Conservation (phyloP, 1,139 yeast species). For the Diutina mesorugosa region DNA sequence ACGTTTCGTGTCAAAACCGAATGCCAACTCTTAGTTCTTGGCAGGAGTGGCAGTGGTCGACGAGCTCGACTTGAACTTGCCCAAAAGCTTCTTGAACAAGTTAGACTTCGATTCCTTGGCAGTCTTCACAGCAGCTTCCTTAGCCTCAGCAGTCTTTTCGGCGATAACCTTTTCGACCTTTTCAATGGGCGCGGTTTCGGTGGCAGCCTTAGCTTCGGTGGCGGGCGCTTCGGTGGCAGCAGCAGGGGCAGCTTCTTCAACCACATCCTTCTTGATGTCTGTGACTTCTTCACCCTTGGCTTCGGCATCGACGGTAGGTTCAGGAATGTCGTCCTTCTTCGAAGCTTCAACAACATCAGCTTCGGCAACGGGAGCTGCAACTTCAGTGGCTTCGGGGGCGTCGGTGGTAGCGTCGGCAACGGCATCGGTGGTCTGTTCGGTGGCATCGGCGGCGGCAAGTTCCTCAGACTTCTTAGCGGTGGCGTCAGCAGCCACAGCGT, state of each 20-base stretch:
- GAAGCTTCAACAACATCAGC: constrained; percentile 3
- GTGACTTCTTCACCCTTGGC: not conserved
- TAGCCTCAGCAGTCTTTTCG: constrained; percentile 19
- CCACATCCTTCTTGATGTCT: not conserved
- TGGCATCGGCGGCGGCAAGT: not conserved
- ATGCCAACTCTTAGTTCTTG: not conserved
- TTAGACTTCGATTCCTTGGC: constrained; percentile 26
- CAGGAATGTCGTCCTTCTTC: constrained; percentile 4
- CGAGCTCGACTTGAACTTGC: constrained; percentile 33
- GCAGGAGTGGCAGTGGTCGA: not conserved
- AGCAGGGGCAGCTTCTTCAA: constrained; percentile 6
- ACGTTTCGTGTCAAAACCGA: not conserved
- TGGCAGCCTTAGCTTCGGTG: constrained; percentile 7
- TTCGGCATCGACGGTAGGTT: constrained; percentile 2
- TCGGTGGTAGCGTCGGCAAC: constrained; percentile 3
- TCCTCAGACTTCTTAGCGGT: constrained; percentile 4
- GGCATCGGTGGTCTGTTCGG: constrained; percentile 1
- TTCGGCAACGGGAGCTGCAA: constrained; percentile 4
- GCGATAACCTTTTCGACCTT: constrained; percentile 8
- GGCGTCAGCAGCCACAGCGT: constrained; percentile 6
- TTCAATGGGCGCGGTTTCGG: constrained; percentile 5
- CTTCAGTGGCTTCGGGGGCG: constrained; percentile 5
- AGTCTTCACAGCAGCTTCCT: constrained; percentile 7
- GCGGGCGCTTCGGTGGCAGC: constrained; percentile 7
- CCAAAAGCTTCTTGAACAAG: constrained; percentile 35